Percentiles rank a stretch among this genome's conserved stretches.
phyloP scores from a whole-genome alignment of 169 alveolate species.

The Plasmodium malariae region DNA sequence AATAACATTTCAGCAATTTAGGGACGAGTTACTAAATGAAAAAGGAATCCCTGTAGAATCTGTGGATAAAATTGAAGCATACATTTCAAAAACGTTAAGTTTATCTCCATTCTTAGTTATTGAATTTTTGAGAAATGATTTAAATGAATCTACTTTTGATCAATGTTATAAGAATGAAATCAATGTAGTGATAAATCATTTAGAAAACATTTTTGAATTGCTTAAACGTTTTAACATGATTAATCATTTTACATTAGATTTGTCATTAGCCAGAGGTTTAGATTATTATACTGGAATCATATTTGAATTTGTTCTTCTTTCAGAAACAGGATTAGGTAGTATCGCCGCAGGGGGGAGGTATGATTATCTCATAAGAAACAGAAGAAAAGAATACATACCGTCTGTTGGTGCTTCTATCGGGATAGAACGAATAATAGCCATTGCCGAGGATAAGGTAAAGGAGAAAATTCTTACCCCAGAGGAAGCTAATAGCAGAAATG shows the following conservation, averaged over 20 bases:
- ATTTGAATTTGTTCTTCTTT: slow-evolving; percentile 94
- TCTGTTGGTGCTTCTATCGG: slow-evolving; percentile 98
- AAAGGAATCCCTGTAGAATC: slow-evolving; percentile 91
- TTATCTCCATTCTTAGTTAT: slow-evolving; percentile 85
- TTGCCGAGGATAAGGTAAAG: slow-evolving; percentile 74
- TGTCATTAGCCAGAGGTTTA: slow-evolving; percentile 96
- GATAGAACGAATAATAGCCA: slow-evolving; percentile 94
- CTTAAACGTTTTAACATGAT: slow-evolving; percentile 76
- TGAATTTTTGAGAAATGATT: slow-evolving; percentile 81
- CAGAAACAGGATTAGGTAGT: slow-evolving; percentile 92
- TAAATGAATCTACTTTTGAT: slow-evolving; percentile 60
- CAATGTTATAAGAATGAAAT: slow-evolving; percentile 76
- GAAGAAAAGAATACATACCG: slow-evolving; percentile 92
- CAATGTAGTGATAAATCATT: slow-evolving; percentile 31
- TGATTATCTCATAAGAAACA: slow-evolving; percentile 95
- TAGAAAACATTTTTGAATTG: slow-evolving; percentile 81
- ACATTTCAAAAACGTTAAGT: slow-evolving; percentile 88
- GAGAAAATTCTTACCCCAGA: slow-evolving; percentile 12
- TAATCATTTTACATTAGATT: slow-evolving; percentile 87
- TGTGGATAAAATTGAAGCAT: slow-evolving; percentile 89
- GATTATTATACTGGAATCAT: slow-evolving; percentile 98
- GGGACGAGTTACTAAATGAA: slow-evolving; percentile 91
- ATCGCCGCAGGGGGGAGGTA: slow-evolving; percentile 99
- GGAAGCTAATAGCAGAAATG: not conserved
- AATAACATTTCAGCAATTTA: slow-evolving; percentile 94